Percentiles rank a stretch among this genome's conserved stretches.
These are phyloP conservation scores for Suillus plorans DNA, from an alignment of 768 basidiomycete species.

Conservation along the genomic window DNA sequence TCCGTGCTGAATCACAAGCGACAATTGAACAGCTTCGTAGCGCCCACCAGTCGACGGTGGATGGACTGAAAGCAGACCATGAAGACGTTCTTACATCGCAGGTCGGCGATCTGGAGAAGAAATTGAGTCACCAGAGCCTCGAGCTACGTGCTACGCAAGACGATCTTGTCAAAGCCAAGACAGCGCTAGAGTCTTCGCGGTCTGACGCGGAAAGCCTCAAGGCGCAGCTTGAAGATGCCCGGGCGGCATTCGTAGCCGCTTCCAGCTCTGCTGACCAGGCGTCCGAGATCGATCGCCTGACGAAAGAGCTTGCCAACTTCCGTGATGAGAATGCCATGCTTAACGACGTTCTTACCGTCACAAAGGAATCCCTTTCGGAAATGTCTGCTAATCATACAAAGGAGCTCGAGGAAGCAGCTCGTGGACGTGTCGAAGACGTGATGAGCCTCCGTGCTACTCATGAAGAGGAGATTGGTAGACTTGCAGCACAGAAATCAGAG, in stretches of 20 bases:
- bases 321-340: constrained; percentile 70
- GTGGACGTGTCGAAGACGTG: constrained; percentile 67
- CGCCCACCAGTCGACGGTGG: constrained; percentile 59
- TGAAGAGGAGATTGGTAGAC: constrained; percentile 56
- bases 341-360: constrained; percentile 64
- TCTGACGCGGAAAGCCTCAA: constrained; percentile 57
- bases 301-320: constrained; percentile 55
- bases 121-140: constrained; percentile 56
- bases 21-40: constrained; percentile 69
- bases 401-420: constrained; percentile 77
- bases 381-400: constrained; percentile 66
- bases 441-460: constrained; percentile 58
- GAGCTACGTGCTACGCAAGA: constrained; percentile 86
- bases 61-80: constrained; percentile 65
- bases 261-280: constrained; percentile 48
- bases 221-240: constrained; percentile 65
- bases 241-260: constrained; percentile 41
- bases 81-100: constrained; percentile 57
- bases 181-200: constrained; percentile 49
- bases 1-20: constrained; percentile 64
- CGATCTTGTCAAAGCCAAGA: constrained; percentile 76
- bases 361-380: constrained; percentile 68
- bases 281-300: constrained; percentile 55
- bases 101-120: constrained; percentile 58
- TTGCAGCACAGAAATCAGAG: constrained; percentile 63